Evolutionary conservation across 192 early-diverging fungal genomes (phyloP).

Genomic region (Coemansia sp.): DNA sequence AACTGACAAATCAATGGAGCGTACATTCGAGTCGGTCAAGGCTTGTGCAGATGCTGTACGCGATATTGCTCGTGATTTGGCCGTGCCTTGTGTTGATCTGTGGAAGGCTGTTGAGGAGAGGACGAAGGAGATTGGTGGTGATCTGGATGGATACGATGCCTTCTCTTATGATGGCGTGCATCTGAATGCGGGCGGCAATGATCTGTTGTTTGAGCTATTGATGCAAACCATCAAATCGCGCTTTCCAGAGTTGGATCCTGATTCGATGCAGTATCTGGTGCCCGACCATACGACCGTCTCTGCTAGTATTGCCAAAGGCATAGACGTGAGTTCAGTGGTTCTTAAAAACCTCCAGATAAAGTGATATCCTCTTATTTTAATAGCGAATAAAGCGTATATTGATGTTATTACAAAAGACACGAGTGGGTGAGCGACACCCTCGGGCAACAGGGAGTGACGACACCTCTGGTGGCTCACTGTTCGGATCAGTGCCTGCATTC

Average conservation of each 20-base stretch:
- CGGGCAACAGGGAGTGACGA: too few species aligned
- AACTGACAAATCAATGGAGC: too few species aligned
- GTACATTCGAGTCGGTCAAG: not conserved
- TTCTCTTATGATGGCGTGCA: slow-evolving; percentile 44
- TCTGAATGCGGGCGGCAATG: slow-evolving; percentile 42
- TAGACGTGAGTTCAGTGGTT: too few species aligned
- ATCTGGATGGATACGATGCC: slow-evolving; percentile 18
- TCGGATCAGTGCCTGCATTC: too few species aligned
- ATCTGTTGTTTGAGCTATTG: slow-evolving; percentile 27
- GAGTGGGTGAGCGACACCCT: too few species aligned
- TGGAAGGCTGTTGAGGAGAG: slow-evolving; percentile 32
- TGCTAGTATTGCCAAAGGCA: not conserved
- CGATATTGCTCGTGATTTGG: not conserved
- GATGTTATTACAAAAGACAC: too few species aligned
- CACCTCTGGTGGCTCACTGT: too few species aligned
- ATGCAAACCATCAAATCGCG: slow-evolving; percentile 1
- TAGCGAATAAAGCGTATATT: not conserved
- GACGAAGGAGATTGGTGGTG: not conserved
- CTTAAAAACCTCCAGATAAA: not conserved
- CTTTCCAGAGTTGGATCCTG: slow-evolving; percentile 30
- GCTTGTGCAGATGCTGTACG: slow-evolving; percentile 25
- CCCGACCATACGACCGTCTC: not conserved
- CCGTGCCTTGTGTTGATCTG: slow-evolving; percentile 35
- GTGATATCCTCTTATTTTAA: not conserved
- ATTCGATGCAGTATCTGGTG: slow-evolving; percentile 19